phyloP scores from a whole-genome alignment of 306 rosid species.

The Pterocarpus santalinus region DNA sequence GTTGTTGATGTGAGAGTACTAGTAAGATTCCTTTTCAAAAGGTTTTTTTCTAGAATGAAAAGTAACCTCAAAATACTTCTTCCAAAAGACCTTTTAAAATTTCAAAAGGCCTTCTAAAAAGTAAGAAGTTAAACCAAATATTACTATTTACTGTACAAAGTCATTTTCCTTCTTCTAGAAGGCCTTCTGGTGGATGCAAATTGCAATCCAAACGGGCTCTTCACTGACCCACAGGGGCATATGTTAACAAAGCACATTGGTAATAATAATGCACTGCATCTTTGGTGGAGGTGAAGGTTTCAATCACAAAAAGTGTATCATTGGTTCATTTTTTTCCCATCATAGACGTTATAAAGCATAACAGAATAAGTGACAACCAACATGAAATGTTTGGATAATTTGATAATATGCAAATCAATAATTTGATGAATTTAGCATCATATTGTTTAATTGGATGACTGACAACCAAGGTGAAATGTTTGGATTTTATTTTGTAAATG shows the following conservation, averaged over 20 bases:
- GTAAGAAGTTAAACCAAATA: too few species aligned
- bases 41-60: too few species aligned
- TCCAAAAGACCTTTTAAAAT: too few species aligned
- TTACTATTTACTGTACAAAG: too few species aligned
- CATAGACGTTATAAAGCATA: conserved; percentile 5
- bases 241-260: not conserved
- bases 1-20: too few species aligned
- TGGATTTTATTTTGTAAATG: conserved; percentile 26
- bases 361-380: not conserved
- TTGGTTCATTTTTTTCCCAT: conserved; percentile 2
- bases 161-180: too few species aligned
- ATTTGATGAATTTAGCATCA: not conserved
- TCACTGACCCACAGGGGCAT: not conserved
- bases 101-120: too few species aligned
- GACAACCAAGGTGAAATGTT: conserved; percentile 6
- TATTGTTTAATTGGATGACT: conserved; percentile 26
- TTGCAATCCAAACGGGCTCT: too few species aligned
- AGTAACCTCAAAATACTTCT: too few species aligned
- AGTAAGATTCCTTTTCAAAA: too few species aligned
- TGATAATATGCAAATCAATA: conserved; percentile 8
- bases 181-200: too few species aligned
- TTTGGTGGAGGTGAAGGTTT: conserved; percentile 16
- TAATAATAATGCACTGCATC: not conserved
- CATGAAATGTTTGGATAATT: not conserved
- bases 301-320: not conserved